Evolutionary conservation across 331 rosid genomes (phyloP).

Genomic region (Saraca asoca): DNA sequence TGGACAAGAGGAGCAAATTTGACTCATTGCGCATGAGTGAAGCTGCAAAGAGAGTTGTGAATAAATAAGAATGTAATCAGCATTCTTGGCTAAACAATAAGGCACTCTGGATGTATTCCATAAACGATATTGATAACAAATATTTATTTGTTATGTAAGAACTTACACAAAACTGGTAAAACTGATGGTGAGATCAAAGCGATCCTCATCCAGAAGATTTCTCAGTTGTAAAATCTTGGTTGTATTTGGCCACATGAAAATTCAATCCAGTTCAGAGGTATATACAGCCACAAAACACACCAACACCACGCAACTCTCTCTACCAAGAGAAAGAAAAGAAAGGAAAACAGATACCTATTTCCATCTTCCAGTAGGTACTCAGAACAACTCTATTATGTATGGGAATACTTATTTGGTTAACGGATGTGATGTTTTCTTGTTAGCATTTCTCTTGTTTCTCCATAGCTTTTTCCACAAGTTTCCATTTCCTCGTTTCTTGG

Average conservation of each 20-base stretch:
- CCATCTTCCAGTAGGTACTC: conserved; percentile 4
- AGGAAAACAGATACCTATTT: conserved; percentile 9
- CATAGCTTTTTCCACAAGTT: conserved; percentile 69
- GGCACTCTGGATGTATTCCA: no score
- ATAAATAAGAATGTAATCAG: no score
- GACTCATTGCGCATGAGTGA: no score
- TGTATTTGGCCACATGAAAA: conserved; percentile 13
- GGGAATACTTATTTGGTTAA: conserved; percentile 42
- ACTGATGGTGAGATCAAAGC: no score
- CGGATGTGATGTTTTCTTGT: conserved; percentile 45
- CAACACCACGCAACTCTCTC: conserved; percentile 27
- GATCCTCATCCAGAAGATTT: no score
- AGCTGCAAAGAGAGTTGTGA: no score
- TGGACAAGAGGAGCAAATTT: no score
- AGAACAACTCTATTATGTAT: conserved; percentile 26
- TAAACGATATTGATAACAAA: neutral
- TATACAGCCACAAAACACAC: conserved; percentile 40
- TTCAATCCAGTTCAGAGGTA: conserved; percentile 31
- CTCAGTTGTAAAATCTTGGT: neutral
- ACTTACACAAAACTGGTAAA: neutral
- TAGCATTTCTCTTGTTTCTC: conserved; percentile 67
- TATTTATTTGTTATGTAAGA: neutral
- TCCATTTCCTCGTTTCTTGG: conserved; percentile 51
- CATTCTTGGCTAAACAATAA: no score
- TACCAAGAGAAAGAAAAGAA: conserved; percentile 4